Percentiles rank a stretch among this genome's conserved stretches.
These are phyloP conservation scores for Glycine tomentella DNA, from an alignment of 306 rosid genomes.

Conservation along the genomic window DNA sequence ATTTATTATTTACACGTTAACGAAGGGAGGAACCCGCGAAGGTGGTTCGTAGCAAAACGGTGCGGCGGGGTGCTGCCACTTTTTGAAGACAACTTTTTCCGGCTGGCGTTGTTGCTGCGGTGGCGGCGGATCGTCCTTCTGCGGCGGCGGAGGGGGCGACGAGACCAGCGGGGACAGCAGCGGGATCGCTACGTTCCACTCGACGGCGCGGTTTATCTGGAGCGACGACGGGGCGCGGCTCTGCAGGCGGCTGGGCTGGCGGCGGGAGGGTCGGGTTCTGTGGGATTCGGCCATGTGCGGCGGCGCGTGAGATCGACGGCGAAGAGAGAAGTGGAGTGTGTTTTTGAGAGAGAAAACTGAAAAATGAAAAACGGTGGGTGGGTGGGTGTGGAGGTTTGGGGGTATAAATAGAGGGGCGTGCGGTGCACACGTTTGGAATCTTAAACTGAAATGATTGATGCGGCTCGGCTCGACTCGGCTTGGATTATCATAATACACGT, in stretches of 20 bases:
- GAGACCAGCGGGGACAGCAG: slow-evolving; percentile 76
- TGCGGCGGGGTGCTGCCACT: slow-evolving; percentile 97
- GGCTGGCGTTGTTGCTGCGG: slow-evolving; percentile 44
- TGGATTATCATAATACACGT: no score
- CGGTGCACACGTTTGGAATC: slow-evolving; percentile 49
- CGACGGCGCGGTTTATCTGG: slow-evolving; percentile 58
- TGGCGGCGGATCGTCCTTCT: slow-evolving; percentile 44
- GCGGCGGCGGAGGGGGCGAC: slow-evolving; percentile 42
- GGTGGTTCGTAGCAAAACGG: slow-evolving; percentile 73
- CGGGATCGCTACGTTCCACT: slow-evolving; percentile 92
- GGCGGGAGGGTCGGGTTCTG: slow-evolving; percentile 47
- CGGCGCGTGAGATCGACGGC: slow-evolving; percentile 10
- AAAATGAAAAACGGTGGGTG: background rate
- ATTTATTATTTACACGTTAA: slow-evolving; percentile 48
- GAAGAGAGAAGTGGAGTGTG: background rate
- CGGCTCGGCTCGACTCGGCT: background rate
- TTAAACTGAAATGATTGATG: slow-evolving; percentile 24
- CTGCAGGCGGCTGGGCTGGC: slow-evolving; percentile 75
- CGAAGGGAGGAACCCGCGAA: slow-evolving; percentile 55
- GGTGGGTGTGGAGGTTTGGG: background rate
- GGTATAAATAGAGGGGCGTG: slow-evolving; percentile 44
- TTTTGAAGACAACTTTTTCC: slow-evolving; percentile 62
- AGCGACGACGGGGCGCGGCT: slow-evolving; percentile 81
- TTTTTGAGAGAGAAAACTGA: background rate
- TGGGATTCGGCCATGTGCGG: slow-evolving; percentile 64